These are phyloP conservation scores for Cryptococcus sp. DNA, from an alignment of 1,284 basidiomycete genomes.

Conservation along the genomic window DNA sequence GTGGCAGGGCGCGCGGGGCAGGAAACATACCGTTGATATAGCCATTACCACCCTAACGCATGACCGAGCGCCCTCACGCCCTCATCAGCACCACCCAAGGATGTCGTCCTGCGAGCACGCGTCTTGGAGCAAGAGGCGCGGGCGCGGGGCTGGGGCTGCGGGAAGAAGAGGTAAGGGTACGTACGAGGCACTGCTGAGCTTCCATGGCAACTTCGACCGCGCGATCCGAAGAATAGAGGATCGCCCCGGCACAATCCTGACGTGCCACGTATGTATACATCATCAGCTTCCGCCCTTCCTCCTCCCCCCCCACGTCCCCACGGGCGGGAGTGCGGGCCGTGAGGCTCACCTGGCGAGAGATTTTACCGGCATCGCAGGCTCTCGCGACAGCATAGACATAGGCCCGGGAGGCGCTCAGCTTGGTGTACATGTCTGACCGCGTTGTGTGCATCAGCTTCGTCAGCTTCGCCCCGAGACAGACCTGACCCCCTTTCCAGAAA, in stretches of 20 bases:
- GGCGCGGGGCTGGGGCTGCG: no score
- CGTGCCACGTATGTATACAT: no score
- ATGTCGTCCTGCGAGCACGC: neutral
- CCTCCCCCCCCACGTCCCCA: neutral
- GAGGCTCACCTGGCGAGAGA: constrained; percentile 69
- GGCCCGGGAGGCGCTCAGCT: constrained; percentile 77
- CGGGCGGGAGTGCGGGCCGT: neutral
- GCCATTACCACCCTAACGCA: constrained; percentile 69
- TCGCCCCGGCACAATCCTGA: constrained; percentile 88
- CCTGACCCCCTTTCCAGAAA: no score
- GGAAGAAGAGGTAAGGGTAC: no score
- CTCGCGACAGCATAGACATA: constrained; percentile 91
- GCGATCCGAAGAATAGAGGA: constrained; percentile 84
- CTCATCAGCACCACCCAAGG: no score
- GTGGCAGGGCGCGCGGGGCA: neutral
- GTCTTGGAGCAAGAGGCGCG: no score
- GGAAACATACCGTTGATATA: constrained; percentile 73
- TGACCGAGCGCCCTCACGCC: no score
- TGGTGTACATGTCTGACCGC: constrained; percentile 83
- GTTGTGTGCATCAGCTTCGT: neutral
- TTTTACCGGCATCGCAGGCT: constrained; percentile 76
- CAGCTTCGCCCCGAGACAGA: no score
- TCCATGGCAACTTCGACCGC: constrained; percentile 87
- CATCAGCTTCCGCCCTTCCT: neutral
- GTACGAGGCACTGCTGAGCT: constrained; percentile 74